Percentiles rank a stretch among this genome's conserved stretches.
Evolutionary conservation across 1,284 basidiomycete species (phyloP).

Genomic region (Cutaneotrichosporon cavernicola): DNA sequence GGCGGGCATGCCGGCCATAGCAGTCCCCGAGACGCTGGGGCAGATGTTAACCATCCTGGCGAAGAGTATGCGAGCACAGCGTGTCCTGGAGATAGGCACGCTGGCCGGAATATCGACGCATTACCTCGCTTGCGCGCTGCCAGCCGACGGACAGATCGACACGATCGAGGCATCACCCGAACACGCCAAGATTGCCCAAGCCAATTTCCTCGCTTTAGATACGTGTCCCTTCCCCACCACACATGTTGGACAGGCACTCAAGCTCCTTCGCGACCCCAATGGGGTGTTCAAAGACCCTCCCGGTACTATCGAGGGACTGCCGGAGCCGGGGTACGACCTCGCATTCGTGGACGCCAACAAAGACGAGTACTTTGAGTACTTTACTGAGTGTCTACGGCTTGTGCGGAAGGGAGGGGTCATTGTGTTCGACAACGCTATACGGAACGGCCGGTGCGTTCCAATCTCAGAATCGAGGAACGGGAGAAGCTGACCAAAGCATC

Average conservation of each 20-base stretch:
- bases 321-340: slow-evolving; percentile 41
- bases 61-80: slow-evolving; percentile 35
- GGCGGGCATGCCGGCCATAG: slow-evolving; percentile 39
- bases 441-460: slow-evolving; percentile 37
- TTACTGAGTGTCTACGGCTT: slow-evolving; percentile 38
- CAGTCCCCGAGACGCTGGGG: slow-evolving; percentile 29
- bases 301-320: slow-evolving; percentile 27
- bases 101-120: slow-evolving; percentile 39
- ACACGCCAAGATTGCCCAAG: slow-evolving; percentile 40
- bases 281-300: slow-evolving; percentile 30
- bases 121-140: slow-evolving; percentile 41
- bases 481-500: slow-evolving; percentile 9
- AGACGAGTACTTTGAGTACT: slow-evolving; percentile 39
- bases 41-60: slow-evolving; percentile 44
- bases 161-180: slow-evolving; percentile 39
- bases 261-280: slow-evolving; percentile 31
- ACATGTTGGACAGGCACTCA: slow-evolving; percentile 38
- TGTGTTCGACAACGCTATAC: slow-evolving; percentile 44
- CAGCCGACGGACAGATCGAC: slow-evolving; percentile 44
- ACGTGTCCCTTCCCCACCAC: slow-evolving; percentile 46
- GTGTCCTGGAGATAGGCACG: slow-evolving; percentile 47
- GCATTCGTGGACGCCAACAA: slow-evolving; percentile 50
- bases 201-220: slow-evolving; percentile 43
- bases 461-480: not conserved
- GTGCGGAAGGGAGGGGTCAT: slow-evolving; percentile 41